Evolutionary conservation across 225 moss, liverwort and hornwort species (phyloP), one percentile per base, ranked within the genome.

Genomic region (Marchantia polymorpha): DNA sequence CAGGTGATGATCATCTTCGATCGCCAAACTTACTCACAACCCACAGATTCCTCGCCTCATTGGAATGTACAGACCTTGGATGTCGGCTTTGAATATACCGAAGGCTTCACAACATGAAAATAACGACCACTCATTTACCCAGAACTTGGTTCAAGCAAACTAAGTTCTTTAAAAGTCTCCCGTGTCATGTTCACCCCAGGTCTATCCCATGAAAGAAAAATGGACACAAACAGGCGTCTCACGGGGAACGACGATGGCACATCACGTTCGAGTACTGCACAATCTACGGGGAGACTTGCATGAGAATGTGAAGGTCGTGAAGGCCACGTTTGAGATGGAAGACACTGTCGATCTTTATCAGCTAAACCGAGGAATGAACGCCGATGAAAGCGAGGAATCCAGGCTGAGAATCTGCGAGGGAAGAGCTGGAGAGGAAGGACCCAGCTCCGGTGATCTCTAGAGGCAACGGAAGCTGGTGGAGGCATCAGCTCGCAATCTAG

Each of bases 211-310:
- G 0, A 92, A 92, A 79, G 88, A 92, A 46, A 92, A 90, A 66
- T 92, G 92, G 96, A 93, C 92, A 0, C 92, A 96, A 73, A 92
- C 89, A 5, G 87, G 93, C 12, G 84, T 90, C 22, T 84, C 92
- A 0, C 86, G 81, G 2, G 86, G 90, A 77, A 92, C 91, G 7
- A 74, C 58, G 10, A 90, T 93, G 90, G 86, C 92, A 52, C 73
- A 19, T 4, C 88, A 89, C 72, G 84, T 89, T 0, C 89, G 87
- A 8, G 83, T 88, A 6, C 73, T 90, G 19, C 89, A 94, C 46
- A 85, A 89, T 69, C 73, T 96, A 0, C 77, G 89, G 15, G 92
- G 93, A 31, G 88, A 82, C 58, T 51, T 96, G 78, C 92, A 91
- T 78, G 91, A 89, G 63, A 89, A 88, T 49, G 87, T 91, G 81